A percentile compares a stretch with the other conserved stretches of the same genome.
Evolutionary conservation across 2,329 filamentous ascomycete genomes (phyloP).

Genomic region (Ascochyta lentis): DNA sequence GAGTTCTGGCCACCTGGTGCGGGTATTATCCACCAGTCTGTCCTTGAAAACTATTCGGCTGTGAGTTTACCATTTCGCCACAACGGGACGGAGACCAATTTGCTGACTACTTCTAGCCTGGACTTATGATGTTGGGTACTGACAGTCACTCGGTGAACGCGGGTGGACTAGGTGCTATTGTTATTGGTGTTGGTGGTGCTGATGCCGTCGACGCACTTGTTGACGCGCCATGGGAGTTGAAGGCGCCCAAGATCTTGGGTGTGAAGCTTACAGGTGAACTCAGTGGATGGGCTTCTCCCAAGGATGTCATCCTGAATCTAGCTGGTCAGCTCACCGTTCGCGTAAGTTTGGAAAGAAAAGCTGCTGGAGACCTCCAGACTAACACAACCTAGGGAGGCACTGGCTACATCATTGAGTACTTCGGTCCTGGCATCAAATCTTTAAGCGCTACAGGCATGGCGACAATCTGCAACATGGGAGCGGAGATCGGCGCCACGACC

Average conservation of each 20-base stretch:
- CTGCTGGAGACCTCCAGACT: constrained; percentile 7
- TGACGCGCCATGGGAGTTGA: constrained; percentile 95
- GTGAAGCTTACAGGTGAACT: constrained; percentile 84
- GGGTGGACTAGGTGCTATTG: constrained; percentile 90
- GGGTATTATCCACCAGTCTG: constrained; percentile 81
- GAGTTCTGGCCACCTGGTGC: constrained; percentile 52
- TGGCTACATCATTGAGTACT: constrained; percentile 93
- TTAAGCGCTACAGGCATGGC: constrained; percentile 93
- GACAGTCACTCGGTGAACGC: constrained; percentile 98
- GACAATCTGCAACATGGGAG: constrained; percentile 87
- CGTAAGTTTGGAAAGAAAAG: constrained; percentile 34
- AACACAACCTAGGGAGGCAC: constrained; percentile 71
- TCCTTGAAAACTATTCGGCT: constrained; percentile 96
- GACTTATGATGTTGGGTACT: constrained; percentile 97
- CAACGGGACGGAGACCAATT: background rate
- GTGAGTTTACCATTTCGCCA: background rate
- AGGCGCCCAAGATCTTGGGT: constrained; percentile 88
- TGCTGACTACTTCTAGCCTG: constrained; percentile 58
- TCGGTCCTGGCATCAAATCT: constrained; percentile 85
- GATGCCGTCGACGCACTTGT: constrained; percentile 97
- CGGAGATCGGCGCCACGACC: constrained; percentile 92
- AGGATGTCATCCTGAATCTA: constrained; percentile 91
- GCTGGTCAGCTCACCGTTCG: constrained; percentile 90
- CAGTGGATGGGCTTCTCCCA: constrained; percentile 89
- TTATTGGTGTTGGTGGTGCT: constrained; percentile 95